Conservation (phyloP, 108 stramenopile genomes). For the Nannochloropsis oceanica region DNA sequence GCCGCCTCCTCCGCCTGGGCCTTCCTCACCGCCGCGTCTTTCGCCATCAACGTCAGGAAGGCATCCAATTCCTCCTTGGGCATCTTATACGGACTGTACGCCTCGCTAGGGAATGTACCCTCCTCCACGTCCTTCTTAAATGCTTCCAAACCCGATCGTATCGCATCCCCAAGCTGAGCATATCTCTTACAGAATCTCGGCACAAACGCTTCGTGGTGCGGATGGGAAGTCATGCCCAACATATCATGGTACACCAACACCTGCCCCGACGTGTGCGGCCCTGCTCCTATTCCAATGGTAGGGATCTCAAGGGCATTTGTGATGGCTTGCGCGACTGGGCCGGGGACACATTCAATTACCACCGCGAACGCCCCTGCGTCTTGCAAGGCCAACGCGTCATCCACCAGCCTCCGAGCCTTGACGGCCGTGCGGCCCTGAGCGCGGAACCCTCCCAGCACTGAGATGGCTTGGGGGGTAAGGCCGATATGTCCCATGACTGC, state of each 20-base stretch:
- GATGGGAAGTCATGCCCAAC: conserved; percentile 87
- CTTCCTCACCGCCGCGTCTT: not conserved
- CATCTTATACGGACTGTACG: conserved; percentile 74
- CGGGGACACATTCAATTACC: conserved; percentile 92
- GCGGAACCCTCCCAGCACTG: conserved; percentile 86
- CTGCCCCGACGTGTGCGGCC: conserved; percentile 54
- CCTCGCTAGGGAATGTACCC: conserved; percentile 67
- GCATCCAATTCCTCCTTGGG: conserved; percentile 11
- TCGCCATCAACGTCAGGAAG: conserved; percentile 21
- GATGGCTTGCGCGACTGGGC: conserved; percentile 70
- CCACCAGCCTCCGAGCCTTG: conserved; percentile 54
- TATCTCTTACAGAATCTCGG: conserved; percentile 95
- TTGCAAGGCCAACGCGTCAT: conserved; percentile 76
- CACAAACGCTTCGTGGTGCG: conserved; percentile 87
- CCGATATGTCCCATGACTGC: conserved; percentile 97
- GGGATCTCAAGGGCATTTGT: conserved; percentile 87
- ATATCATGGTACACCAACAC: conserved; percentile 94
- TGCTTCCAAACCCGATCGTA: conserved; percentile 62
- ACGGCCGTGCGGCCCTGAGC: conserved; percentile 89
- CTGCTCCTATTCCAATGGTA: conserved; percentile 97
- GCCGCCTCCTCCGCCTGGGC: conserved; percentile 2
- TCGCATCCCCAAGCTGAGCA: conserved; percentile 70
- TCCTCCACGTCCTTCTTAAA: conserved; percentile 82
- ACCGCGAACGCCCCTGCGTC: conserved; percentile 86
- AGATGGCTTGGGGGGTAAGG: conserved; percentile 87